phyloP scores from a whole-genome alignment of 1,284 basidiomycete species.

The Moesziomyces aphidis region DNA sequence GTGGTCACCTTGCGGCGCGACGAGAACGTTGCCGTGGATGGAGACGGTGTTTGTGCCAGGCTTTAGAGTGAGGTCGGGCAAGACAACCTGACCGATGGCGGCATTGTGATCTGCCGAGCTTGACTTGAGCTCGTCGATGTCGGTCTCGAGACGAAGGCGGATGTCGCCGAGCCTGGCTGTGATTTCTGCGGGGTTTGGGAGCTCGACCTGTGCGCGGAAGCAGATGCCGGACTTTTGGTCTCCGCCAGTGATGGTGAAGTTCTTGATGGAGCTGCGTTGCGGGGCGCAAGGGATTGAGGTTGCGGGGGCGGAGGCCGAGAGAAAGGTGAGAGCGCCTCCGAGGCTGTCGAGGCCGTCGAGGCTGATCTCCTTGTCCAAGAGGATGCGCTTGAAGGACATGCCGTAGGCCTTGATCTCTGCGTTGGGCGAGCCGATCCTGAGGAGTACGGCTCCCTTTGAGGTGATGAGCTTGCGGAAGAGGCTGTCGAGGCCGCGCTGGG shows the following conservation, averaged over 20 bases:
- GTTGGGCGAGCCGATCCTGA: constrained; percentile 24
- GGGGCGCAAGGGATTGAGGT: neutral
- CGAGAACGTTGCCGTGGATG: constrained; percentile 21
- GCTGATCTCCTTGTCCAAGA: constrained; percentile 42
- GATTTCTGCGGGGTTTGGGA: constrained; percentile 42
- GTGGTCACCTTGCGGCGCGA: constrained; percentile 9
- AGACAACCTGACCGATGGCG: constrained; percentile 24
- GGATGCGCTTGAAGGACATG: constrained; percentile 48
- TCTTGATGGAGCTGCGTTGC: constrained; percentile 29
- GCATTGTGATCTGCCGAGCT: constrained; percentile 19
- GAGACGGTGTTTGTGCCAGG: constrained; percentile 14
- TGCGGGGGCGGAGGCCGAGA: neutral
- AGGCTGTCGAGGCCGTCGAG: constrained; percentile 44
- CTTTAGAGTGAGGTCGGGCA: constrained; percentile 30
- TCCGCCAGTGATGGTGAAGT: constrained; percentile 46
- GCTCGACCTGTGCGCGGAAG: constrained; percentile 35
- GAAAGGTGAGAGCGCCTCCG: constrained; percentile 40
- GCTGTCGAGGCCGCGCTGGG: constrained; percentile 14
- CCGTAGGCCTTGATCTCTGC: constrained; percentile 55
- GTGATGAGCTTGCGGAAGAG: constrained; percentile 29
- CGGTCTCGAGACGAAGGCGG: constrained; percentile 24
- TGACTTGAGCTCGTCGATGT: constrained; percentile 31
- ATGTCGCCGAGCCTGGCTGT: constrained; percentile 27
- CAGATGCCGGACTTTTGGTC: constrained; percentile 39
- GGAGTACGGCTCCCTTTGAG: constrained; percentile 4